Evolutionary conservation across 192 early-diverging fungal species (phyloP).

Genomic region (Backusella tarrabulga): DNA sequence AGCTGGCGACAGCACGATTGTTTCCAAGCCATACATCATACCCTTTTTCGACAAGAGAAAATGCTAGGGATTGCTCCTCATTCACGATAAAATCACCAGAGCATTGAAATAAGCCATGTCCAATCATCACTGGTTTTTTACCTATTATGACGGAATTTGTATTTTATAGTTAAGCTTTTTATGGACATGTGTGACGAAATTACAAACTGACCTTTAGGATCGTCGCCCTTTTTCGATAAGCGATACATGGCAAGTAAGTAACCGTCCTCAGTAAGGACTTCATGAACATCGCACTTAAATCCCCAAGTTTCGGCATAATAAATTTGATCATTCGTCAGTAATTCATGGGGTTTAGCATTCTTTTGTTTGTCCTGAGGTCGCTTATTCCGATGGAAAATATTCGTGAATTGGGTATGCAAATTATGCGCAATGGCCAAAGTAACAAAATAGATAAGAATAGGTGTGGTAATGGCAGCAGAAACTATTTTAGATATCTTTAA

Average conservation of each 20-base stretch:
- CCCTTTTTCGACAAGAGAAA: constrained; percentile 82
- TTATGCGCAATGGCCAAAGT: neutral
- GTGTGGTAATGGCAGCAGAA: neutral
- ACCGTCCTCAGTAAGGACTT: constrained; percentile 24
- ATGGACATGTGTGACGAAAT: neutral
- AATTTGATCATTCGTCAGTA: constrained; percentile 18
- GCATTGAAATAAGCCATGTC: constrained; percentile 93
- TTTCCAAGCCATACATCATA: constrained; percentile 98
- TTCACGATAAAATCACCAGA: constrained; percentile 87
- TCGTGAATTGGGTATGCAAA: neutral
- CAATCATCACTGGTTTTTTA: constrained; percentile 75
- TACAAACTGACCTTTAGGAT: neutral
- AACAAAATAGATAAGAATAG: neutral
- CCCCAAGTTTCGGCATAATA: constrained; percentile 30
- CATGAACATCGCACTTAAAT: constrained; percentile 12
- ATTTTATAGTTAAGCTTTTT: neutral
- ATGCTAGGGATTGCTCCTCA: constrained; percentile 73
- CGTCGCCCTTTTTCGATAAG: neutral
- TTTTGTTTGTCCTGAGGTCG: neutral
- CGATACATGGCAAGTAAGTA: constrained; percentile 24
- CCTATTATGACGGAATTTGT: neutral
- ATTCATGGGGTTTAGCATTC: neutral
- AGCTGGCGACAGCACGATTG: constrained; percentile 61
- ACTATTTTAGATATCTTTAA: neutral
- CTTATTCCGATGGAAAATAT: neutral